phyloP scores from a whole-genome alignment of 345 rosid genomes.

The Lepidium aucheri region DNA sequence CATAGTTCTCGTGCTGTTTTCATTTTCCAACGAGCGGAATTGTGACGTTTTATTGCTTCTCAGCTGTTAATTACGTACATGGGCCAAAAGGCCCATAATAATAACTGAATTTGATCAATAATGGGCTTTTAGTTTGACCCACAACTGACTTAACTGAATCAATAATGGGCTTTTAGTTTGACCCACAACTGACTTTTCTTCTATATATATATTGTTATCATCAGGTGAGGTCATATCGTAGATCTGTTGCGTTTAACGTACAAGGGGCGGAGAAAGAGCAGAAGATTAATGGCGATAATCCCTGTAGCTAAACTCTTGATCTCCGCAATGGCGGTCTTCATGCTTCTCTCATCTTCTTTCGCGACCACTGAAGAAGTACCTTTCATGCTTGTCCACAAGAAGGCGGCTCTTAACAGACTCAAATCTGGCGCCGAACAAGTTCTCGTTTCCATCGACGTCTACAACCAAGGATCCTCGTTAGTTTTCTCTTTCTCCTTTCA shows the following conservation, averaged over 20 bases:
- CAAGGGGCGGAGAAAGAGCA: too few species aligned
- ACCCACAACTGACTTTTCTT: not conserved
- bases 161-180: not conserved
- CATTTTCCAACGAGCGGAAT: not conserved
- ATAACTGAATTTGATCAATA: not conserved
- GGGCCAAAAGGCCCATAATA: not conserved
- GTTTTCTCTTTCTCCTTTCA: conserved; percentile 16
- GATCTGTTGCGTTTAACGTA: too few species aligned
- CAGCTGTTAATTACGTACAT: not conserved
- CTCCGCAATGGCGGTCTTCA: conserved; percentile 27
- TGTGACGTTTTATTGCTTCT: not conserved
- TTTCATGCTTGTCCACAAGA: conserved; percentile 75
- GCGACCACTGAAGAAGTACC: conserved; percentile 64
- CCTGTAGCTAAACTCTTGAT: conserved; percentile 16
- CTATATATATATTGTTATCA: too few species aligned
- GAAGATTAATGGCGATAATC: not conserved
- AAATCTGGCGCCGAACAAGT: conserved; percentile 76
- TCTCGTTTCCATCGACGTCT: conserved; percentile 68
- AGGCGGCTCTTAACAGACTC: conserved; percentile 53
- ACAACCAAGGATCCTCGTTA: conserved; percentile 81
- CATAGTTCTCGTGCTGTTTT: not conserved
- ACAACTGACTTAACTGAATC: not conserved
- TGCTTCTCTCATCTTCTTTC: conserved; percentile 35
- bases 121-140: not conserved
- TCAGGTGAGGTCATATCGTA: too few species aligned